Percentiles rank a stretch among this genome's conserved stretches.
These are phyloP conservation scores for Clonostachys rosea DNA, from an alignment of 2,329 filamentous ascomycete genomes.

Conservation along the genomic window DNA sequence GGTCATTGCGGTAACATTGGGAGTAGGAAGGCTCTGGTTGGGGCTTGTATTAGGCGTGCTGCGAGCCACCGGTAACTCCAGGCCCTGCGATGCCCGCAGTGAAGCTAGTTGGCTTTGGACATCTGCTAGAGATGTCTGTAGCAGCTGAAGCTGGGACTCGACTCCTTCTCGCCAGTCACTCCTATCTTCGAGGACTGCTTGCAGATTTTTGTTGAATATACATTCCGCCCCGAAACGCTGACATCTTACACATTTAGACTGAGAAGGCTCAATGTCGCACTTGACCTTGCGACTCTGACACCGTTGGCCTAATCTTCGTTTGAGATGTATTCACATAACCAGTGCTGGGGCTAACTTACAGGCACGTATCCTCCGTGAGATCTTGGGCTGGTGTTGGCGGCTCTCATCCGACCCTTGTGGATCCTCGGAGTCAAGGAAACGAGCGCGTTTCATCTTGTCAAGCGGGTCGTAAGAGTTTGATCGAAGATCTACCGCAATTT, in stretches of 20 bases:
- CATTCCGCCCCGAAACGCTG: slow-evolving; percentile 42
- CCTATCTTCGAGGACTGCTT: slow-evolving; percentile 49
- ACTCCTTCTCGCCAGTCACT: slow-evolving; percentile 32
- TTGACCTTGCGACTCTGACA: slow-evolving; percentile 51
- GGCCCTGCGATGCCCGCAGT: slow-evolving; percentile 3
- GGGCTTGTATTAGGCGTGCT: slow-evolving; percentile 26
- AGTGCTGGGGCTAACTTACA: slow-evolving; percentile 12
- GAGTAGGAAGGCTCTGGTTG: slow-evolving; percentile 36
- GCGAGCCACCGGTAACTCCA: neutral
- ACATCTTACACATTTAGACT: slow-evolving; percentile 42
- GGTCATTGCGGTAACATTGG: slow-evolving; percentile 31
- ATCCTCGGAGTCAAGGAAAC: neutral
- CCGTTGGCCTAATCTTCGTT: slow-evolving; percentile 22
- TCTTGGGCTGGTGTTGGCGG: slow-evolving; percentile 14
- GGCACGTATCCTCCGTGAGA: slow-evolving; percentile 22
- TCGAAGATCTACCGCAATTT: too few relatives aligned
- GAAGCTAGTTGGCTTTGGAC: slow-evolving; percentile 12
- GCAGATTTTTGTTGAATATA: slow-evolving; percentile 49
- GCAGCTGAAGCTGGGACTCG: slow-evolving; percentile 15
- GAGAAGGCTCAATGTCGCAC: slow-evolving; percentile 40
- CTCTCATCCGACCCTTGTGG: neutral
- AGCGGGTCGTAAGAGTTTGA: too few relatives aligned
- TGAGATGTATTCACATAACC: neutral
- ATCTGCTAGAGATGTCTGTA: slow-evolving; percentile 16
- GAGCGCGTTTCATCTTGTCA: too few relatives aligned